Evolutionary conservation across 1,284 basidiomycete genomes (phyloP).

Genomic region (Moniliella sp.): DNA sequence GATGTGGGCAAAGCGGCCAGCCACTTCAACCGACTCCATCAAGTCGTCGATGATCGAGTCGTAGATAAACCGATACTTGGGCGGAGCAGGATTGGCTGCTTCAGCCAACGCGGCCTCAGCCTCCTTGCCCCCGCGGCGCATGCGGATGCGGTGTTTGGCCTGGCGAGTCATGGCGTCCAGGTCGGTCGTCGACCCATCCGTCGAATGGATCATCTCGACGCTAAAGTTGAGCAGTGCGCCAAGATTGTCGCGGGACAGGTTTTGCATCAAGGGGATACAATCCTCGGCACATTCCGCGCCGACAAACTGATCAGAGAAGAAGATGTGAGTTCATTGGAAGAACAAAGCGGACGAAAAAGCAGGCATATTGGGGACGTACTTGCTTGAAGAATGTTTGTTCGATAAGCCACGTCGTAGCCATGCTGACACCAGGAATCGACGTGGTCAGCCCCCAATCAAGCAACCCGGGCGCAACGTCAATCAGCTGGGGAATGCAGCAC

Average conservation of each 20-base stretch:
- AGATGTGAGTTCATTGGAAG: too few species aligned
- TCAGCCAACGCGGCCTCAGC: constrained; percentile 44
- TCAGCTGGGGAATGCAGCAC: constrained; percentile 53
- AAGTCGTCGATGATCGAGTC: constrained; percentile 36
- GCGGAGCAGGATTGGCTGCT: too few species aligned
- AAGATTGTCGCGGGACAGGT: constrained; percentile 43
- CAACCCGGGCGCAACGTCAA: constrained; percentile 56
- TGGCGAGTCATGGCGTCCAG: too few species aligned
- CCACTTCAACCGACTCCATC: constrained; percentile 33
- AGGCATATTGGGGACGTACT: too few species aligned
- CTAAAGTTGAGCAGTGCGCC: constrained; percentile 65
- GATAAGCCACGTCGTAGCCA: constrained; percentile 50
- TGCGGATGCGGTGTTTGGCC: too few species aligned
- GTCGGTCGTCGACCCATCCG: too few species aligned
- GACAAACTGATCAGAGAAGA: constrained; percentile 65
- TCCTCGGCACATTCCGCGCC: constrained; percentile 59
- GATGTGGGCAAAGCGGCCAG: constrained; percentile 5
- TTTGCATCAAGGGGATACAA: constrained; percentile 46
- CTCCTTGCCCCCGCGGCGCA: too few species aligned
- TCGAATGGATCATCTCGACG: constrained; percentile 65
- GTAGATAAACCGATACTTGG: constrained; percentile 41
- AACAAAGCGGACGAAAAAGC: too few species aligned
- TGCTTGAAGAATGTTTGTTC: constrained; percentile 68
- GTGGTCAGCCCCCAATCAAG: constrained; percentile 41
- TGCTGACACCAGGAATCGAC: constrained; percentile 47